Base-by-base conservation (phyloP, 148 eudicot genomes). In the Simmondsia chinensis region DNA sequence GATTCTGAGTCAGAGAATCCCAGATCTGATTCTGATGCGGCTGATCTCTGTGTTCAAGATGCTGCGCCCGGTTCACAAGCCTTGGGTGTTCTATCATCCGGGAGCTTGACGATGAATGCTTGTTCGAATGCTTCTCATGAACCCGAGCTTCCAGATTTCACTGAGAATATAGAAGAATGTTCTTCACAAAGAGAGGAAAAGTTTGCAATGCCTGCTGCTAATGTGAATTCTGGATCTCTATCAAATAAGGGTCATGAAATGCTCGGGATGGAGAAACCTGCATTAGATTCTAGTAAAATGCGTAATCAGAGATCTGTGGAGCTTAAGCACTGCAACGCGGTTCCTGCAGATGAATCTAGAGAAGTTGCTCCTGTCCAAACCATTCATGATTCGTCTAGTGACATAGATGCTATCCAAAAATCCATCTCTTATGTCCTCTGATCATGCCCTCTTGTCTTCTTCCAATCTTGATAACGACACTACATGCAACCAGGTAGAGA, bases 11-110 rank as follows among this genome's bases (percentile, higher is more conserved):
- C n/a, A n/a, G n/a, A n/a, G n/a, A n/a, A n/a, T n/a, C n/a, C n/a
- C n/a, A n/a, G 56, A 54, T 40, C 52, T 24, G 25, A 50, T 50
- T 43, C 47, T 40, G 44, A 53, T 17, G 56, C 19, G 42, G 49
- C 47, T 22, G 33, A 39, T 12, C 17, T 48, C n/a, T n/a, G n/a
- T n/a, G n/a, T n/a, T n/a, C n/a, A n/a, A n/a, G 46, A 33, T 34
- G 50, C 12, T 50, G 18, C 28, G 18, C 21, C 57, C 13, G 43
- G 54, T 23, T 13, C 28, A 4, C 50, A 20, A 12, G 12, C 37
- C 43, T 11, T 20, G 27, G 33, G 38, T 20, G 20, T 37, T 38
- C 20, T 39, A n/a, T n/a, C n/a, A n/a, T n/a, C n/a, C n/a, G n/a
- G n/a, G n/a, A n/a, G n/a, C n/a, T n/a, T 12, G 50, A 31, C 3